phyloP scores from a whole-genome alignment of 306 rosid species.

The Herpetospermum pedunculosum region DNA sequence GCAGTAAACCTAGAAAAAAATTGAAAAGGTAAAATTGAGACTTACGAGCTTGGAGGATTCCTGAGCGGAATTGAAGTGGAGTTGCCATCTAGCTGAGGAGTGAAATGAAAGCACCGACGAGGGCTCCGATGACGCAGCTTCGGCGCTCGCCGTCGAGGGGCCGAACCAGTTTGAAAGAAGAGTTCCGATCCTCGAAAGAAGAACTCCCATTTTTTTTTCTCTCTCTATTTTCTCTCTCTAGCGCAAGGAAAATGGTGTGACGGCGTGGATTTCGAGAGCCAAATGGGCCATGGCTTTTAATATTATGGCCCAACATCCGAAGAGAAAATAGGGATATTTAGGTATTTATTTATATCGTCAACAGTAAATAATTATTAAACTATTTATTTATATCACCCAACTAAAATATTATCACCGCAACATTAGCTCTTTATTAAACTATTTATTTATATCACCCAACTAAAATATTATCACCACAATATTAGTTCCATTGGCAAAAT shows the following conservation, averaged over 20 bases:
- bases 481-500: too few species aligned
- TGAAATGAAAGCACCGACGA: constrained; percentile 37
- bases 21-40: not conserved
- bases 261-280: not conserved
- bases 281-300: not conserved
- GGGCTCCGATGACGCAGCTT: constrained; percentile 4
- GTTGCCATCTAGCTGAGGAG: constrained; percentile 69
- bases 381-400: too few species aligned
- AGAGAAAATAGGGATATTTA: not conserved
- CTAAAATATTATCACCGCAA: too few species aligned
- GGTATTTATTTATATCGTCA: too few species aligned
- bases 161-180: not conserved
- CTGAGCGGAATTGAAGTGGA: constrained; percentile 37
- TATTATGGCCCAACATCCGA: not conserved
- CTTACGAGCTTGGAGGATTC: constrained; percentile 43
- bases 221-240: not conserved
- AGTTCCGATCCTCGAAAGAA: not conserved
- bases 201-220: not conserved
- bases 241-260: not conserved
- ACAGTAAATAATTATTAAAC: too few species aligned
- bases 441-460: too few species aligned
- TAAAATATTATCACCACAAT: too few species aligned
- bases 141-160: not conserved
- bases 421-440: too few species aligned
- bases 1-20: constrained; percentile 1